Evolutionary conservation across 495 filamentous ascomycete genomes (phyloP), one percentile per base, ranked within the genome.

Genomic region (Aspergillus mulundensis): DNA sequence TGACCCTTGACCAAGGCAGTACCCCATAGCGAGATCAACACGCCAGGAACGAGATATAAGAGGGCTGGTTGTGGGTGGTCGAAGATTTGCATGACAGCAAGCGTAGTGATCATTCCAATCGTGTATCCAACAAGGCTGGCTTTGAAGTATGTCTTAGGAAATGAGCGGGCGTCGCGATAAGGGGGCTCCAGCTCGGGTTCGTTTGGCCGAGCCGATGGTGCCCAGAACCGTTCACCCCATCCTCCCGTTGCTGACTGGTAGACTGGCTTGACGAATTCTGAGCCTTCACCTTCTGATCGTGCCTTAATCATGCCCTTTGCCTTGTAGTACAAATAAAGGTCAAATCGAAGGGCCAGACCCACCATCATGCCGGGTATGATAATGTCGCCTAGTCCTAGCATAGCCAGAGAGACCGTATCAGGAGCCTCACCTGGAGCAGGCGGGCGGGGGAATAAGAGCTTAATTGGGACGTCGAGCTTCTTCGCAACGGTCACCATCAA

Each of bases 401-500:
- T 95, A 21, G 88, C 87, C 50, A 87, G 72, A 36, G 84, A 73
- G 39, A 66, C 53, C 20, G 65, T 67, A 25, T 66, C 65, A 15
- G 75, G 66, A 21, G 74, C 70, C 5, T 72, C 65, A 39, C 61
- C 65, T 1, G 75, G 66, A 16, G 62, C 65, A 3, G 76, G 59
- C 0, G 87, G 84, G 14, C 88, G 82, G 18, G 89, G 87, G 61
- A 97, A 96, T 0, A 95, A 76, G 1, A 98, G 83, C 62, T 97
- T 97, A 65, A 96, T 95, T 0, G 94, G 94, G 3, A 93, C 87
- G 66, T 98, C 94, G 24, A 98, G 75, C 34, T 84, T 84, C 10
- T 84, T 96, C 11, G 94, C 94, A 23, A 98, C 94, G 0, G 92
- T 93, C 11, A 97, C 87, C 94, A 98, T 98, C 63, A 94, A 78